Evolutionary conservation across 176 grass and related monocot species (phyloP).

Genomic region (Dendrocalamus sinicus): DNA sequence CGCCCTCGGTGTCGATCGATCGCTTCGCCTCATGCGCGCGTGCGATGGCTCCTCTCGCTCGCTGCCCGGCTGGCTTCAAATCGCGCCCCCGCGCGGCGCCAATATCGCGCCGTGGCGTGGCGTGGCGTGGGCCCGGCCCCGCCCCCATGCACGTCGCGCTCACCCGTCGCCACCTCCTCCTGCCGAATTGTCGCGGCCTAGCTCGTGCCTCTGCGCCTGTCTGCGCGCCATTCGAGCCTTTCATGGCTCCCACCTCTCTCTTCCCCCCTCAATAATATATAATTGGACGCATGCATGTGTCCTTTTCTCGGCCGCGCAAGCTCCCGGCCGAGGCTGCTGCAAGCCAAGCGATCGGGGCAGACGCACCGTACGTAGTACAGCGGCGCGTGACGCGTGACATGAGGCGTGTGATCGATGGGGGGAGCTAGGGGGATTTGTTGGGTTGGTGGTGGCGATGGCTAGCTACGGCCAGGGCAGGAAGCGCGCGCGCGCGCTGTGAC

Average conservation of each 20-base stretch:
- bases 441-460: background rate
- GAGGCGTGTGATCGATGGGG: background rate
- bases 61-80: background rate
- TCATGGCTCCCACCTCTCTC: too few species aligned
- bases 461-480: background rate
- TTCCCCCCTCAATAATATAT: background rate
- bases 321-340: background rate
- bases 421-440: background rate
- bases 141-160: slow-evolving; percentile 12
- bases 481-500: background rate
- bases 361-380: background rate
- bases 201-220: slow-evolving; percentile 44
- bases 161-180: slow-evolving; percentile 45
- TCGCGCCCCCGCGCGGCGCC: background rate
- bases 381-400: slow-evolving; percentile 17
- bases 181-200: slow-evolving; percentile 56
- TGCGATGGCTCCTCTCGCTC: background rate
- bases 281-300: slow-evolving; percentile 39
- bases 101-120: slow-evolving; percentile 14
- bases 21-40: background rate
- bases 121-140: background rate
- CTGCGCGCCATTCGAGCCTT: background rate
- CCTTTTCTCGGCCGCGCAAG: slow-evolving; percentile 1
- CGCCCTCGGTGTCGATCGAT: slow-evolving; percentile 32
- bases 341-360: background rate